Evolutionary conservation across 805 yeast genomes (phyloP).

Genomic region (Clavispora fructus): DNA sequence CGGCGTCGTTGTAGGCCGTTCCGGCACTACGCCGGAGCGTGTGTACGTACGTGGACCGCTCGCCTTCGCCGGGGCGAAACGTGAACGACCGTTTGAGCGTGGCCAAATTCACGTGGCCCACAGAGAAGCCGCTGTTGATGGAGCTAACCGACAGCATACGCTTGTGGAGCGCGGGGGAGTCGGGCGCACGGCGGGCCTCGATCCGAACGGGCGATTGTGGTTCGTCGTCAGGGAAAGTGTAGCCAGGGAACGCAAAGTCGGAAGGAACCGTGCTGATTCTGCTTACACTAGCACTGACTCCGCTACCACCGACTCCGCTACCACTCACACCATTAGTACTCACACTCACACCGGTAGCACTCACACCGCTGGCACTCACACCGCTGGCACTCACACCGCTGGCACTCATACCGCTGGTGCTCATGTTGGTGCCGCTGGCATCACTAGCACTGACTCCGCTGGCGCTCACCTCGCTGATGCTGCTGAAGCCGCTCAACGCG

Average conservation of each 20-base stretch:
- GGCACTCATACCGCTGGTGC: not conserved
- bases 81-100: conserved; percentile 30
- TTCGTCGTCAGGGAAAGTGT: not conserved
- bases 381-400: not conserved
- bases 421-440: not conserved
- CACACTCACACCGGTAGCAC: not conserved
- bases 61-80: conserved; percentile 46
- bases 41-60: conserved; percentile 45
- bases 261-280: not conserved
- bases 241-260: not conserved
- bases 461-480: not conserved
- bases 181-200: conserved; percentile 7
- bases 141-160: conserved; percentile 30
- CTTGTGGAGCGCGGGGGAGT: conserved; percentile 4
- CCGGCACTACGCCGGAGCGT: conserved; percentile 40
- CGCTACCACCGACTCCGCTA: not conserved
- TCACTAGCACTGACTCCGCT: not conserved
- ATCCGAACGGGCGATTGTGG: conserved; percentile 14
- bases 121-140: conserved; percentile 27
- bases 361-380: not conserved
- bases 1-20: conserved; percentile 44
- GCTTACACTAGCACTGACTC: not conserved
- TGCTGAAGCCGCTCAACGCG: not conserved
- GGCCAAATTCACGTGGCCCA: conserved; percentile 33
- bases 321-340: not conserved